Base-by-base conservation (phyloP, 805 yeast species). In the Saccharomycopsis sp. region DNA sequence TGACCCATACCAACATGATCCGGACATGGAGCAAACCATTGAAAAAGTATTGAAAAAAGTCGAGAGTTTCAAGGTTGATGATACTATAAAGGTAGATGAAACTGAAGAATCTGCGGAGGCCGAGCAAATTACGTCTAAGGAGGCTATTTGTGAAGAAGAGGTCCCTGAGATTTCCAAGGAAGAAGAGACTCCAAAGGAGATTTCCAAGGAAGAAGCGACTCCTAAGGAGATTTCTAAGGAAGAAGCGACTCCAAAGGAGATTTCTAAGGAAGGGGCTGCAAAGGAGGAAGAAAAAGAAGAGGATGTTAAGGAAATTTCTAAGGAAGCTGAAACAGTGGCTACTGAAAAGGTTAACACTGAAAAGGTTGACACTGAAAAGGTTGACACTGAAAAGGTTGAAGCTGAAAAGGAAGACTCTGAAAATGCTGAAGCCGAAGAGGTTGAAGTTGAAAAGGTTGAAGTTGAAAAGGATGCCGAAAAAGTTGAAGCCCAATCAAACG, bases 1-100 rank as follows among this genome's bases (percentile, higher is more conserved):
- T 61, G 84, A 81, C 54, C 38, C 58, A 8, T 53, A 58, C 12
- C 55, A 56, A 22, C 59, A 62, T 19, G 66, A 66, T 51, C 57
- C 61, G n/a, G 61, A 56, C 42, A 58, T 61, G 63, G 63, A 54
- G 24, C 58, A 54, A 7, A 55, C 57, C 17, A 42, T 58, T 35
- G 62, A 61, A 17, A 58, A 58, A 23, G 61, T 61, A 1, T 56
- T 61, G 54, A 49, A 53, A 23, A 58, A 61, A n/a, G 59, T 61
- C 9, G 63, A 56, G 19, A 56, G 58, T 50, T 50, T 58, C 24
- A 38, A 52, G 12, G 55, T 58, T 25, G 24, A 38, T 29, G 47
- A 54, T 17, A 53, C 47, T 19, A 24, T 44, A 3, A 44, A 44
- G 22, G 49, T 44, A 7, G 49, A 44, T 17, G 8, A 44, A 7